Evolutionary conservation across 805 yeast species (phyloP).

Genomic region (Tanozyma kutaoensis): DNA sequence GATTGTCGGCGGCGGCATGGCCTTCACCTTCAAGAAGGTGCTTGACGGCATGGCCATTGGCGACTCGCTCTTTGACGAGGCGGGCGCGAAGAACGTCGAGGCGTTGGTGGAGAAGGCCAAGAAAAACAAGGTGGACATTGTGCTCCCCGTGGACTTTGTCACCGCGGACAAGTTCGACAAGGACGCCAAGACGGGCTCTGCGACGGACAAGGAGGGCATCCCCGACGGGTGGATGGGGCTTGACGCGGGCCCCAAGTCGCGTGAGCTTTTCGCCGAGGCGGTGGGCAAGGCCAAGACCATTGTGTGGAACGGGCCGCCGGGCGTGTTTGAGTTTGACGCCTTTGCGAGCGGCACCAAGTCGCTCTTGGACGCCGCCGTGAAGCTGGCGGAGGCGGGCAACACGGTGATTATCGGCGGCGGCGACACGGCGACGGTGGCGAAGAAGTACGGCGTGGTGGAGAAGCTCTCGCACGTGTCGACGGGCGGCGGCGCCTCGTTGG

Average conservation of each 20-base stretch:
- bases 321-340: slow-evolving; percentile 94
- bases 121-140: slow-evolving; percentile 86
- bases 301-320: slow-evolving; percentile 99
- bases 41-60: slow-evolving; percentile 79
- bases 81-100: slow-evolving; percentile 92
- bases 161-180: slow-evolving; percentile 90
- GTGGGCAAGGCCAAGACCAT: slow-evolving; percentile 93
- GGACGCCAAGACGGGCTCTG: slow-evolving; percentile 77
- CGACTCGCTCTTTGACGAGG: slow-evolving; percentile 82
- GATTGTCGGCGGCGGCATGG: slow-evolving; percentile 99
- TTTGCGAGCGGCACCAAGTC: slow-evolving; percentile 89
- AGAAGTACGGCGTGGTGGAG: slow-evolving; percentile 94
- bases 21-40: slow-evolving; percentile 97
- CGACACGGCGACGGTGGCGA: slow-evolving; percentile 98
- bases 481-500: slow-evolving; percentile 99
- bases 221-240: slow-evolving; percentile 94
- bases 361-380: slow-evolving; percentile 77
- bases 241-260: slow-evolving; percentile 88
- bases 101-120: slow-evolving; percentile 90
- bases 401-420: slow-evolving; percentile 98
- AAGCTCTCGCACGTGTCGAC: slow-evolving; percentile 97
- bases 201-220: slow-evolving; percentile 84
- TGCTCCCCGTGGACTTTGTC: slow-evolving; percentile 90
- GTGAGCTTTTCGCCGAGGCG: slow-evolving; percentile 65
- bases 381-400: slow-evolving; percentile 76